Evolutionary conservation across 306 rosid genomes (phyloP), one percentile per base, ranked within the genome.

Genomic region (Medicago lupulina): DNA sequence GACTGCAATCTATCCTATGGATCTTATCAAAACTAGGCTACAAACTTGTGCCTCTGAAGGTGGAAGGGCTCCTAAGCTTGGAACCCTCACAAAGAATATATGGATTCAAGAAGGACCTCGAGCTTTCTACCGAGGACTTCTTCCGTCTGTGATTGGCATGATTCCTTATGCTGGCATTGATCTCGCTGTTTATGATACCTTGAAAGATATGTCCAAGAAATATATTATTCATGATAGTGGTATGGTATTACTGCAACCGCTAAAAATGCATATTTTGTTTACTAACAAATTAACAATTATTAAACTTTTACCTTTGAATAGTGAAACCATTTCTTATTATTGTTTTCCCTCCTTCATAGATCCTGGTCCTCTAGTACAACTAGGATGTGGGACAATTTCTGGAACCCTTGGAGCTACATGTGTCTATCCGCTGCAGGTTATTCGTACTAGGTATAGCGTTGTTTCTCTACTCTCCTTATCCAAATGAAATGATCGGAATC

Each of bases 91-190:
- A 63, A 85, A 63, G 68, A 80, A 82, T 63, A 82, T 85, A 76
- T 85, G 89, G 89, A 68, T 76, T 80, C 89, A 85, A 60, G 89
- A 85, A 78, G 89, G 89, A 28, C 85, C 89, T 41, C 85, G 86
- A 23, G 89, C 89, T 40, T 85, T 85, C 58, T 85, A 82, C 81
- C 65, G 82, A 49, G 89, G 89, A 15, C 81, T 85, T 62, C 46
- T 85, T 68, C 89, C 89, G 13, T 85, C 89, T 64, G 69, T 85
- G 80, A 82, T 85, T 63, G 89, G 89, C 66, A 85, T 85, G 50
- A 82, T 85, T 82, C 89, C 89, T 69, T 85, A 85, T 41, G 84
- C 86, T 5, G 89, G 86, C 81, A 82, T 85, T 76, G 89, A 85
- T 79, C 89, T 85, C 74, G 75, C 89, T 40, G 79, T 80, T 16